Evolutionary conservation across 2,329 filamentous ascomycete species (phyloP).

Genomic region (Blastomyces gilchristii): DNA sequence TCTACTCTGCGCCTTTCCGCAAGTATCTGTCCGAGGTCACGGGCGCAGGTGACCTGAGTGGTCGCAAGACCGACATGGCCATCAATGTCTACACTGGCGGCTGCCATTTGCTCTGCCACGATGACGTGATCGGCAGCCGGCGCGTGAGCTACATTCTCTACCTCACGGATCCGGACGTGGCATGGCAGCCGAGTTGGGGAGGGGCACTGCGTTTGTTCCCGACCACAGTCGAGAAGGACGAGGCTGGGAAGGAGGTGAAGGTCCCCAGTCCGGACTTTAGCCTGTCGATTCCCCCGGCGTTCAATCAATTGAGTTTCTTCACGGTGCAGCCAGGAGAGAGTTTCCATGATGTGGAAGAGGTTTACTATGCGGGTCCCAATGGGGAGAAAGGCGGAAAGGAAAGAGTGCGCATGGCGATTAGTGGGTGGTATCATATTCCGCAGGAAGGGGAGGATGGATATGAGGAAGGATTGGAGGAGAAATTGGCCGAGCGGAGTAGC

Average conservation of each 20-base stretch:
- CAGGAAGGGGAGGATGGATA: slow-evolving; percentile 90
- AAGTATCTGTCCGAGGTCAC: slow-evolving; percentile 81
- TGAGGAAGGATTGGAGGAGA: slow-evolving; percentile 77
- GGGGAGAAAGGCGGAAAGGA: slow-evolving; percentile 50
- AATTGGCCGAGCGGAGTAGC: slow-evolving; percentile 77
- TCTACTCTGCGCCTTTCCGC: slow-evolving; percentile 85
- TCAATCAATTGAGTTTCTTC: slow-evolving; percentile 97
- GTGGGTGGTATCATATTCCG: slow-evolving; percentile 97
- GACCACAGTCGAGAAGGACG: slow-evolving; percentile 52
- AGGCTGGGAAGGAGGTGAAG: slow-evolving; percentile 63
- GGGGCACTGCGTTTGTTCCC: slow-evolving; percentile 85
- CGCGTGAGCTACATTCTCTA: slow-evolving; percentile 96
- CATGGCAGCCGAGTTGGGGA: slow-evolving; percentile 88
- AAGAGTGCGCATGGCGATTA: slow-evolving; percentile 86
- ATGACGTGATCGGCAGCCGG: slow-evolving; percentile 96
- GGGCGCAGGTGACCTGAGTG: slow-evolving; percentile 74
- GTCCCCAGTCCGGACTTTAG: slow-evolving; percentile 68
- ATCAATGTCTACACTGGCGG: slow-evolving; percentile 98
- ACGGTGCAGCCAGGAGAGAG: slow-evolving; percentile 96
- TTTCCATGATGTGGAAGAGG: slow-evolving; percentile 97
- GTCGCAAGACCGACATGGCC: slow-evolving; percentile 95
- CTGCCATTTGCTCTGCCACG: slow-evolving; percentile 90
- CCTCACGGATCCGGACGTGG: slow-evolving; percentile 78
- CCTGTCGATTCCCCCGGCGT: slow-evolving; percentile 82
- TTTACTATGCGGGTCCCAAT: slow-evolving; percentile 60